phyloP scores from a whole-genome alignment of 1,284 basidiomycete species.

The Coniophora puteana region DNA sequence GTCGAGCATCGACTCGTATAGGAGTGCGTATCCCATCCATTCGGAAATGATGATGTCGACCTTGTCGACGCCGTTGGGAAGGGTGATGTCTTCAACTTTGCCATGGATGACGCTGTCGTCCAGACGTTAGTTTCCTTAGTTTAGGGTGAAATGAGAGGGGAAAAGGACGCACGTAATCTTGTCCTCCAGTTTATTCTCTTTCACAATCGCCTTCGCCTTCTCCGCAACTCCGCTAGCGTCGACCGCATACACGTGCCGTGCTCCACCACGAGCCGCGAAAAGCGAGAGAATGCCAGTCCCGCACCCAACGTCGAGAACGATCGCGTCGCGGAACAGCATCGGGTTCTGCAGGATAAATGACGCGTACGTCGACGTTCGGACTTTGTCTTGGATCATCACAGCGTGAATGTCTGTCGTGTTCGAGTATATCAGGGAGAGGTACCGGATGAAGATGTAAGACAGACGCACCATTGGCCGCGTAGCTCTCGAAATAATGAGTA shows the following conservation, averaged over 20 bases:
- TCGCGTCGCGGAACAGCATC: constrained; percentile 76
- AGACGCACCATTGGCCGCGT: constrained; percentile 85
- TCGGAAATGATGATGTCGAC: constrained; percentile 96
- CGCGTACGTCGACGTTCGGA: constrained; percentile 91
- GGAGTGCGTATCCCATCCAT: constrained; percentile 95
- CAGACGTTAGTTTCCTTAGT: constrained; percentile 6
- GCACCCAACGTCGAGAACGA: constrained; percentile 94
- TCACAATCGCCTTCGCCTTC: constrained; percentile 81
- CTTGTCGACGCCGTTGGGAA: constrained; percentile 66
- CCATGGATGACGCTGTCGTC: constrained; percentile 69
- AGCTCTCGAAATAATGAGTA: constrained; percentile 92
- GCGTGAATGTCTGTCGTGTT: constrained; percentile 63
- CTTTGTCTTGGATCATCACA: constrained; percentile 83
- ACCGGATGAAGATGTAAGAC: constrained; percentile 1
- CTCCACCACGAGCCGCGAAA: constrained; percentile 90
- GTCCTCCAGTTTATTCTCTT: constrained; percentile 73
- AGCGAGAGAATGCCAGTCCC: constrained; percentile 93
- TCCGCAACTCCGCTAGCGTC: constrained; percentile 87
- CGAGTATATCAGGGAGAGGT: neutral
- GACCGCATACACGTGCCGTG: constrained; percentile 90
- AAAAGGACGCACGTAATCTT: constrained; percentile 61
- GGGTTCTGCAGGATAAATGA: constrained; percentile 89
- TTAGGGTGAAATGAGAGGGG: neutral
- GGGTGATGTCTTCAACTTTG: constrained; percentile 82
- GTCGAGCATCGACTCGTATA: constrained; percentile 98